phyloP scores from a whole-genome alignment of 208 protist genomes.

The Leishmania aethiopica region DNA sequence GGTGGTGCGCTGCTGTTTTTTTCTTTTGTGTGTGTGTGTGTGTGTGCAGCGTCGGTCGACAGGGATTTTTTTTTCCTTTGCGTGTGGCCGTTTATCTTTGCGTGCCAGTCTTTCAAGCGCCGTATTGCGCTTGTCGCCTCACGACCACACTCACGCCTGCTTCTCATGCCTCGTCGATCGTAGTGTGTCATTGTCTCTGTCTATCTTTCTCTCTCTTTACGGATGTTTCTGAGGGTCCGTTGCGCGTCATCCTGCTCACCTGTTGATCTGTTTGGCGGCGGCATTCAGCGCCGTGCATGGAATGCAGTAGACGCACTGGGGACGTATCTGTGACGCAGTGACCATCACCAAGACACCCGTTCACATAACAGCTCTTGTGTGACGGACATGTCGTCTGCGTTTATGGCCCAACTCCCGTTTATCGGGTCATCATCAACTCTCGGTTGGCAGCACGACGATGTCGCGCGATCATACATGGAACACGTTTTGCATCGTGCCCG shows the following conservation, averaged over 20 bases:
- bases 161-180: background rate
- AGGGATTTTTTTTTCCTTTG: too few species aligned
- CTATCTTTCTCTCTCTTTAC: background rate
- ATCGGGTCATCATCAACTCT: conserved; percentile 61
- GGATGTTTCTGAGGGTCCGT: background rate
- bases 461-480: conserved; percentile 71
- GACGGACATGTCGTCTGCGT: conserved; percentile 23
- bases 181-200: background rate
- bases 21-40: too few species aligned
- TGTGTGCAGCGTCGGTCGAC: background rate
- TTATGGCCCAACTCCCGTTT: conserved; percentile 30
- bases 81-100: background rate
- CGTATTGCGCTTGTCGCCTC: background rate
- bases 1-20: background rate
- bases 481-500: conserved; percentile 53
- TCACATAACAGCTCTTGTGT: background rate
- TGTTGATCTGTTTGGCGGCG: background rate
- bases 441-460: conserved; percentile 58
- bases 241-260: background rate
- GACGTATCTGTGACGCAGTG: background rate
- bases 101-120: background rate
- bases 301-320: background rate
- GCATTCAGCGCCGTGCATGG: background rate
- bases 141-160: background rate
- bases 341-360: background rate